Percentiles rank a stretch among this genome's conserved stretches.
phyloP scores from a whole-genome alignment of 495 filamentous ascomycete species.

The Neurospora intermedia region DNA sequence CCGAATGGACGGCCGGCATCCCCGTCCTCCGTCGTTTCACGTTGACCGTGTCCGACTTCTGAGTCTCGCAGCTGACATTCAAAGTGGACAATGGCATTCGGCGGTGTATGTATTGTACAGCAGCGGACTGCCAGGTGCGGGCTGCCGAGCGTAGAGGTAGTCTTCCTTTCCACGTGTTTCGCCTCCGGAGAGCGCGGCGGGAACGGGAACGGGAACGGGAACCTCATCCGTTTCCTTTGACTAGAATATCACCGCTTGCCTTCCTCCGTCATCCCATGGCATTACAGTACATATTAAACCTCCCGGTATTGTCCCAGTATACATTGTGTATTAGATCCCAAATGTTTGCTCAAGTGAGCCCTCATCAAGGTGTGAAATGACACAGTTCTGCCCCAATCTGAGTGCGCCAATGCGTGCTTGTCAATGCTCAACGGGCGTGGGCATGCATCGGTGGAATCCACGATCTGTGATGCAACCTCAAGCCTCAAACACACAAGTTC shows the following conservation, averaged over 20 bases:
- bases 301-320: background rate
- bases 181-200: background rate
- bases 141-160: background rate
- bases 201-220: background rate
- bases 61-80: background rate
- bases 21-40: background rate
- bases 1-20: background rate
- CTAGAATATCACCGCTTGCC: background rate
- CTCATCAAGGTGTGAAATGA: background rate
- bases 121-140: background rate
- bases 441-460: background rate
- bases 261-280: background rate
- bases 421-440: background rate
- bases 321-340: background rate
- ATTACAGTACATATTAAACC: background rate
- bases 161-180: background rate
- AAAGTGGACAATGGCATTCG: background rate
- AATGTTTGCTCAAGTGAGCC: background rate
- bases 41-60: background rate
- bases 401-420: background rate
- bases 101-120: background rate
- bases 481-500: background rate
- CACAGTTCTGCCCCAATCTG: background rate
- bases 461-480: background rate
- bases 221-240: background rate